Base-by-base conservation (phyloP, 495 filamentous ascomycete species). In the Penicillium coprophilum region DNA sequence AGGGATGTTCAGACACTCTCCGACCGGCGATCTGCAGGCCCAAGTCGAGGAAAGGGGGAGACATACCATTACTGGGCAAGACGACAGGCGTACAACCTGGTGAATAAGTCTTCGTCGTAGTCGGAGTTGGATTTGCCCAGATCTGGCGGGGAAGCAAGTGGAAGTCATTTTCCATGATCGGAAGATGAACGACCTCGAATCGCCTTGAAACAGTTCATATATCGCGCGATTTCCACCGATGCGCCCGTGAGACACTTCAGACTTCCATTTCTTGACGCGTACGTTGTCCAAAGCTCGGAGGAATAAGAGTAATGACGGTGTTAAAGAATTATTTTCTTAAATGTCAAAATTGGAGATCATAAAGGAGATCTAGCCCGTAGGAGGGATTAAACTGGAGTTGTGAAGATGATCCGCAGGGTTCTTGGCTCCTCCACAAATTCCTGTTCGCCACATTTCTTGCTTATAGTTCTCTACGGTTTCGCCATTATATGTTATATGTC, bases 81-180 rank as follows among this genome's bases (percentile, higher is more conserved):
- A 82, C 77, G 65, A 87, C 79, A 7, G 85, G 85, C 13, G 81
- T 82, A 64, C 86, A 89, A 30, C 77, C 79, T 7, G 75, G 64
- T 3, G 65, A 27, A 51, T 77, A 76, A 3, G 68, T 61, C 31
- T 65, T 61, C 8, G 68, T 71, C 11, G 71, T 67, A 7, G 72
- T 76, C 8, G 75, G 68, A 45, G 76, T 77, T 30, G 79, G 77
- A 55, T 76, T 67, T 49, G 74, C 79, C 78, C 78, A 82, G 49
- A 82, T 80, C 64, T 82, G 78, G 65, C 79, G 79, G 56, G 72
- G 72, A 59, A 65, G 64, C 49, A 77, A 47, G 55, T 57, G 68
- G 52, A 57, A 64, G 53, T 62, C 68, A 71, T 74, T 63, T 59
- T 57, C 73, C 75, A 76, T 77, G 60, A 62, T 77, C 59, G 54